Evolutionary conservation across 169 alveolate genomes (phyloP).

Genomic region (Miamiensis avidus): DNA sequence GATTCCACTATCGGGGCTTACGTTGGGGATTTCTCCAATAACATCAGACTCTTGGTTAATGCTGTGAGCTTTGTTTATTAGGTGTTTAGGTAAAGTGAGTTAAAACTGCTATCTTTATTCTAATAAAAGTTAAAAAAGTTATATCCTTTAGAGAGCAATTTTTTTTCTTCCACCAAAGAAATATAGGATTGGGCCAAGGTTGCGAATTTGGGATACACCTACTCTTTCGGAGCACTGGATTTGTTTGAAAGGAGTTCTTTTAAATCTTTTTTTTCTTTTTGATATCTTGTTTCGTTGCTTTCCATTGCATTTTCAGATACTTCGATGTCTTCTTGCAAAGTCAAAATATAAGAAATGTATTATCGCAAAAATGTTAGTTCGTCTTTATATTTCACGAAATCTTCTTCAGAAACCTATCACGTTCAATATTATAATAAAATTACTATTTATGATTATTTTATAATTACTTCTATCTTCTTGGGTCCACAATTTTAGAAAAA

Average conservation of each 20-base stretch:
- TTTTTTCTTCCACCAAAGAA: slow-evolving; percentile 80
- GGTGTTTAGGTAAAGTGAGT: slow-evolving; percentile 30
- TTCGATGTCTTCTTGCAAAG: slow-evolving; percentile 82
- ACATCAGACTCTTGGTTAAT: slow-evolving; percentile 38
- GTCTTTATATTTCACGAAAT: slow-evolving; percentile 67
- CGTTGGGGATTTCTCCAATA: slow-evolving; percentile 35
- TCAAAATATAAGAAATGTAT: slow-evolving; percentile 77
- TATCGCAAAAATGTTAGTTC: slow-evolving; percentile 84
- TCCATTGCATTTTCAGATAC: slow-evolving; percentile 73
- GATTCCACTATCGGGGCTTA: slow-evolving; percentile 37
- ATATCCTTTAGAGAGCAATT: slow-evolving; percentile 72
- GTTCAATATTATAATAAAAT: no score
- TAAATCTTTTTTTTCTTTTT: slow-evolving; percentile 79
- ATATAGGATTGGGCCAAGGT: slow-evolving; percentile 80
- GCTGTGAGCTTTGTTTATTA: slow-evolving; percentile 29
- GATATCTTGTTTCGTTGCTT: slow-evolving; percentile 55
- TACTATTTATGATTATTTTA: no score
- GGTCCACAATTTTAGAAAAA: slow-evolving; percentile 61
- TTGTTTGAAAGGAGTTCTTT: slow-evolving; percentile 81
- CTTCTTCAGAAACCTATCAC: slow-evolving; percentile 14
- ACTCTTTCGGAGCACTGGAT: slow-evolving; percentile 85
- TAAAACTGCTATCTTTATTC: slow-evolving; percentile 51
- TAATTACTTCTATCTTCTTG: slow-evolving; percentile 50
- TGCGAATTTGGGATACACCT: slow-evolving; percentile 88
- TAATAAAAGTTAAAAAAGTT: slow-evolving; percentile 69